phyloP scores from a whole-genome alignment of 305 asterid species.

The Solanum hybrid region DNA sequence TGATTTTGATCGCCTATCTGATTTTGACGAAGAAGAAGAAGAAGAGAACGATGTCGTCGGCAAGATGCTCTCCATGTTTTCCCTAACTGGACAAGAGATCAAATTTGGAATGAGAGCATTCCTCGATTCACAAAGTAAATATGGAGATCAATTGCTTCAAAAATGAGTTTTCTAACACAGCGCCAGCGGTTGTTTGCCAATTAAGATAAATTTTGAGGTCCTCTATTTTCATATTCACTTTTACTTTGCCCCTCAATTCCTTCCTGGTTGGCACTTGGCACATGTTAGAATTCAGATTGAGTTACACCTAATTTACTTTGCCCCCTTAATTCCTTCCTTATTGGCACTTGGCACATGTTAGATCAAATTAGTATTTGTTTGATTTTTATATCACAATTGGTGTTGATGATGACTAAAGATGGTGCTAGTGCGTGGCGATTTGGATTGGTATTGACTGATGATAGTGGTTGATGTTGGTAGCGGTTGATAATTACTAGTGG shows the following conservation, averaged over 20 bases:
- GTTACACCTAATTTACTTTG: background rate
- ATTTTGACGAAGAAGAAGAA: constrained; percentile 21
- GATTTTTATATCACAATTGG: background rate
- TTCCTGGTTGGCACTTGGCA: background rate
- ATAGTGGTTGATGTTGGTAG: background rate
- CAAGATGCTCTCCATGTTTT: constrained; percentile 42
- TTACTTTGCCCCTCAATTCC: background rate
- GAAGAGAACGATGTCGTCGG: constrained; percentile 27
- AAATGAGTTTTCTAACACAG: background rate
- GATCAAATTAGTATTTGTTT: background rate
- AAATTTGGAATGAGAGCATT: background rate
- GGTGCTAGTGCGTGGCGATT: background rate
- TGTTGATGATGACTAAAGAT: background rate
- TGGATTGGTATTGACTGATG: background rate
- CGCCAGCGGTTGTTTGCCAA: background rate
- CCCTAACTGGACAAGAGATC: background rate
- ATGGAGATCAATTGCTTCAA: background rate
- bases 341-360: background rate
- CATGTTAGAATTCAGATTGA: background rate
- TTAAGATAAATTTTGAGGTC: background rate
- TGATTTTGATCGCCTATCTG: constrained; percentile 69
- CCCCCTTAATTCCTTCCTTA: background rate
- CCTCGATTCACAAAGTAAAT: background rate
- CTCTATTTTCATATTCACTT: background rate
- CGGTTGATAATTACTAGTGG: background rate